A percentile compares a stretch with the other conserved stretches of the same genome.
phyloP scores from a whole-genome alignment of 2,329 filamentous ascomycete species.

The Xylogone sp. region DNA sequence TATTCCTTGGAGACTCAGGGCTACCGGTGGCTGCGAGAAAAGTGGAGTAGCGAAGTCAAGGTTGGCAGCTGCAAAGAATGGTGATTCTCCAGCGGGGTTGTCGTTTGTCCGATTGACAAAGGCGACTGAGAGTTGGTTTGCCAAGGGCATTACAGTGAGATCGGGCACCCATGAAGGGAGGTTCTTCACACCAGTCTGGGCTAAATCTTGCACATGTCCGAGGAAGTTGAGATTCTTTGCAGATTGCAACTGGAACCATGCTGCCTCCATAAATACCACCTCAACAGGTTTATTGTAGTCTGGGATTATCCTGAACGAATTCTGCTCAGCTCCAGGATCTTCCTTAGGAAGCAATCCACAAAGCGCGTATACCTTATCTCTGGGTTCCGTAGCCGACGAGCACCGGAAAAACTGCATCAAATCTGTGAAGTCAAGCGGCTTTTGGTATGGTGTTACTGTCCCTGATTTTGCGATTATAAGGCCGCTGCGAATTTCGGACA shows the following conservation, averaged over 20 bases:
- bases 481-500: background rate
- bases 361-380: slow-evolving; percentile 14
- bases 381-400: slow-evolving; percentile 6
- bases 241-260: slow-evolving; percentile 5
- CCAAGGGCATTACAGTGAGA: background rate
- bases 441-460: background rate
- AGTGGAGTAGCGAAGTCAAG: background rate
- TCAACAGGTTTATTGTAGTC: slow-evolving; percentile 10
- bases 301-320: background rate
- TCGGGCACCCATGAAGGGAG: slow-evolving; percentile 13
- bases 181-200: slow-evolving; percentile 4
- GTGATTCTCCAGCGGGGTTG: background rate
- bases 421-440: background rate
- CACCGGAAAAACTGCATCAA: background rate
- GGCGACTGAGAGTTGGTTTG: background rate
- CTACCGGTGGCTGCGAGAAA: background rate
- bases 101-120: background rate
- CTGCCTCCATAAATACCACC: slow-evolving; percentile 6
- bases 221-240: slow-evolving; percentile 6
- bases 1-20: background rate
- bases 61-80: background rate
- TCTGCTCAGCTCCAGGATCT: background rate
- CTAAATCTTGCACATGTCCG: slow-evolving; percentile 6
- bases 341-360: slow-evolving; percentile 5
- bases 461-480: background rate